phyloP scores from a whole-genome alignment of 2,329 filamentous ascomycete species.

The Cytospora chrysosperma region DNA sequence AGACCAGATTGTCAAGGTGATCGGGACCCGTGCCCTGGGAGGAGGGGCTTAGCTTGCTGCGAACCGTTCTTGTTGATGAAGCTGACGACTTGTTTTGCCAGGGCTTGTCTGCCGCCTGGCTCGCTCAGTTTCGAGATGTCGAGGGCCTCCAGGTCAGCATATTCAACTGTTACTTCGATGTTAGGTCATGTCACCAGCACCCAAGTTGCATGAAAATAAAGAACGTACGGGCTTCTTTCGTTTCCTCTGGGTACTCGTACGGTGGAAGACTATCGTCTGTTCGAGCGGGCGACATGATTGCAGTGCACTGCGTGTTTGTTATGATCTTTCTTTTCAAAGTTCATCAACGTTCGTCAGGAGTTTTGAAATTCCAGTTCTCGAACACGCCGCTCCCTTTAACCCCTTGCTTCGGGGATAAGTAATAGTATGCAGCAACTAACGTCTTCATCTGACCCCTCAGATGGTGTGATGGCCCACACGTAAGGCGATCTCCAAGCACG shows the following conservation, averaged over 20 bases:
- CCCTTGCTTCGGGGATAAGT: neutral
- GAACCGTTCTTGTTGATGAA: conserved; percentile 31
- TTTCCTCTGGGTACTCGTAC: conserved; percentile 28
- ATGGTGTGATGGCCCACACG: conserved; percentile 21
- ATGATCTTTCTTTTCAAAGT: neutral
- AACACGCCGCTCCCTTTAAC: no score
- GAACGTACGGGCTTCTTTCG: conserved; percentile 26
- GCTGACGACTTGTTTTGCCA: conserved; percentile 28
- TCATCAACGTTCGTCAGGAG: neutral
- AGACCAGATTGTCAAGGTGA: no score
- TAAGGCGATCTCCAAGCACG: conserved; percentile 13
- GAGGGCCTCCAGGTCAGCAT: conserved; percentile 29
- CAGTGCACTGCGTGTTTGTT: neutral
- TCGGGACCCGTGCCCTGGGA: no score
- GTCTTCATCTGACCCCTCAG: conserved; percentile 5
- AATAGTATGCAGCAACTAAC: neutral
- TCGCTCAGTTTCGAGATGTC: conserved; percentile 28
- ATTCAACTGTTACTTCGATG: conserved; percentile 23
- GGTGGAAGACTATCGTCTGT: conserved; percentile 6
- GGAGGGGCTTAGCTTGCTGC: neutral
- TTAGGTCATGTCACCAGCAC: neutral
- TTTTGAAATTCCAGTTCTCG: neutral
- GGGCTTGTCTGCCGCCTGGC: conserved; percentile 26
- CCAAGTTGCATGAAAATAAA: neutral
- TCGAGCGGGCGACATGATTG: conserved; percentile 15